Conservation (phyloP, 2,329 filamentous ascomycete genomes). For the Phialocephala subalpina region DNA sequence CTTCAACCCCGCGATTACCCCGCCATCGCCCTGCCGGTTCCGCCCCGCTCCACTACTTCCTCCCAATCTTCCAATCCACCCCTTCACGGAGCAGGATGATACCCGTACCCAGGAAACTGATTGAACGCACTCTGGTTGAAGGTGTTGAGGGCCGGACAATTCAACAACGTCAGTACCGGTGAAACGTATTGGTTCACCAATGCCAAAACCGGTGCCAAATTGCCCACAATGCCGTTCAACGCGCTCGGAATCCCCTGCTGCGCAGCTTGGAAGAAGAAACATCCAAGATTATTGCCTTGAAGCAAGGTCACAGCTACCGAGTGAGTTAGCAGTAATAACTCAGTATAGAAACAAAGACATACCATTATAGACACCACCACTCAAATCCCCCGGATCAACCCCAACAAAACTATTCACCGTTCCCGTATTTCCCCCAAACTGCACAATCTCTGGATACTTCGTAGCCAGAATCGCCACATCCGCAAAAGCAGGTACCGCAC, state of each 20-base stretch:
- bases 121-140: constrained; percentile 1
- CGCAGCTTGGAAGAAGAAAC: constrained; percentile 41
- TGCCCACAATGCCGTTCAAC: not conserved
- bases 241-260: constrained; percentile 9
- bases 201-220: not conserved
- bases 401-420: no score
- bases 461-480: not conserved
- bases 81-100: not conserved
- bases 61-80: no score
- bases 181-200: not conserved
- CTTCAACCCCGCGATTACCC: no score
- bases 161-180: not conserved
- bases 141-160: not conserved
- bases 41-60: no score
- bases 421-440: no score
- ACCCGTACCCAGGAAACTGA: constrained; percentile 1
- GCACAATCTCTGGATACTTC: not conserved
- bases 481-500: not conserved
- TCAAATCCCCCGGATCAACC: no score
- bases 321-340: no score
- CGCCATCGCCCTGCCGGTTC: no score
- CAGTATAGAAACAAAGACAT: no score
- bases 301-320: constrained; percentile 43
- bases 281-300: constrained; percentile 56
- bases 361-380: no score